Conservation (phyloP, 73 alveolate genomes). For the Tetrahymena malaccensis region DNA sequence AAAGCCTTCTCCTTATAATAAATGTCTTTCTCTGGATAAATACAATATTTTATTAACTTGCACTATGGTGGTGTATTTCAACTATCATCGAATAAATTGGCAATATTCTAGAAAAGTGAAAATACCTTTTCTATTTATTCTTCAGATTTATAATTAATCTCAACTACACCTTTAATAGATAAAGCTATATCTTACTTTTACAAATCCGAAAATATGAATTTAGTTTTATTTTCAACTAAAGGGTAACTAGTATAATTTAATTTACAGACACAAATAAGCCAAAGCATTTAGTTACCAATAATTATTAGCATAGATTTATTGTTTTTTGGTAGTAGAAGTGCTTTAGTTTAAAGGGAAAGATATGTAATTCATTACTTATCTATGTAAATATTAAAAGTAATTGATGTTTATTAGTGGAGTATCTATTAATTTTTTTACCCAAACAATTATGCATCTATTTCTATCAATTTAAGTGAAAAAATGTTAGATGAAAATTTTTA, state of each 20-base stretch:
- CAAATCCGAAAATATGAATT: neutral
- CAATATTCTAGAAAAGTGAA: neutral
- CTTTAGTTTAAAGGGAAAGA: neutral
- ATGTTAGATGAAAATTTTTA: no score
- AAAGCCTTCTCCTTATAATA: neutral
- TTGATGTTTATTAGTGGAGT: neutral
- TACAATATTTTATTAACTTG: neutral
- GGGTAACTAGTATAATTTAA: neutral
- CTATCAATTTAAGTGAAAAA: neutral
- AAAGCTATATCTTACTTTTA: neutral
- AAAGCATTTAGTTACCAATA: neutral
- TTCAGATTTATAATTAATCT: neutral
- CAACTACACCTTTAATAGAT: neutral
- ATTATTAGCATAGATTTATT: neutral
- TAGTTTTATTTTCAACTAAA: neutral
- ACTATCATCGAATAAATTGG: neutral
- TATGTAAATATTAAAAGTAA: neutral
- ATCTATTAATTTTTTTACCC: neutral
- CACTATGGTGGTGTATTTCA: neutral
- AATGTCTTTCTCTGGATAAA: neutral
- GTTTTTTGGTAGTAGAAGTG: neutral
- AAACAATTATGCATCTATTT: neutral
- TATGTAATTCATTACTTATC: neutral
- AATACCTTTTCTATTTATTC: neutral
- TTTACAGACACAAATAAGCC: neutral